Evolutionary conservation across 2,329 filamentous ascomycete species (phyloP).

Genomic region (Colletotrichum australisinense): DNA sequence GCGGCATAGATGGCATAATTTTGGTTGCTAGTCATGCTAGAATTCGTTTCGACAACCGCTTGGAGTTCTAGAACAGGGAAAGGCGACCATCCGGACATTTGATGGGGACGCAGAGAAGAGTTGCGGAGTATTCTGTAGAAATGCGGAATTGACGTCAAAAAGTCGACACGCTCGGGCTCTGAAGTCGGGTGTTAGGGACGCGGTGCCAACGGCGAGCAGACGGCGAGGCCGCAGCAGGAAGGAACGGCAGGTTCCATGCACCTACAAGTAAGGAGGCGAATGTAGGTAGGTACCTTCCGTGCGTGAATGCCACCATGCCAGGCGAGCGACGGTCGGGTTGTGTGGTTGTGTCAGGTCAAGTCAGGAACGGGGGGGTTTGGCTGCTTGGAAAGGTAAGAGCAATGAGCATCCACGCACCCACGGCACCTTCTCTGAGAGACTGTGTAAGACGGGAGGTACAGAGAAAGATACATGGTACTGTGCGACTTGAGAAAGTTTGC

Average conservation of each 20-base stretch:
- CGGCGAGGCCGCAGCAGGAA: not conserved
- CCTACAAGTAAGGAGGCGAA: not conserved
- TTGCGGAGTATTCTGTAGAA: not conserved
- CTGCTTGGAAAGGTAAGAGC: too few relatives aligned
- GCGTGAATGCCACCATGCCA: not conserved
- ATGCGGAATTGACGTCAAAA: not conserved
- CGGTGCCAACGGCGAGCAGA: not conserved
- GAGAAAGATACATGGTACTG: not conserved
- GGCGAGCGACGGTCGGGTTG: not conserved
- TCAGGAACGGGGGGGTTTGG: not conserved
- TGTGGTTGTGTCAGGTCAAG: not conserved
- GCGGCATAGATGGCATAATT: not conserved
- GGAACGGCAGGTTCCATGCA: not conserved
- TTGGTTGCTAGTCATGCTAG: not conserved
- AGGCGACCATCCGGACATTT: not conserved
- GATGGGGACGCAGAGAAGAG: not conserved
- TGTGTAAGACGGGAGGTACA: too few relatives aligned
- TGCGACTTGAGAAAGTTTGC: slow-evolving; percentile 5
- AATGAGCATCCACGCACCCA: too few relatives aligned
- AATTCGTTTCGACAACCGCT: not conserved
- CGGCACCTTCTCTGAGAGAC: too few relatives aligned
- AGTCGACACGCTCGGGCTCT: not conserved
- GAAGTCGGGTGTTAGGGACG: not conserved
- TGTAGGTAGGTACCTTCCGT: not conserved
- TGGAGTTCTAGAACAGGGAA: not conserved